Evolutionary conservation across 306 rosid species (phyloP), one percentile per base, ranked within the genome.

Genomic region (Macrotyloma uniflorum): DNA sequence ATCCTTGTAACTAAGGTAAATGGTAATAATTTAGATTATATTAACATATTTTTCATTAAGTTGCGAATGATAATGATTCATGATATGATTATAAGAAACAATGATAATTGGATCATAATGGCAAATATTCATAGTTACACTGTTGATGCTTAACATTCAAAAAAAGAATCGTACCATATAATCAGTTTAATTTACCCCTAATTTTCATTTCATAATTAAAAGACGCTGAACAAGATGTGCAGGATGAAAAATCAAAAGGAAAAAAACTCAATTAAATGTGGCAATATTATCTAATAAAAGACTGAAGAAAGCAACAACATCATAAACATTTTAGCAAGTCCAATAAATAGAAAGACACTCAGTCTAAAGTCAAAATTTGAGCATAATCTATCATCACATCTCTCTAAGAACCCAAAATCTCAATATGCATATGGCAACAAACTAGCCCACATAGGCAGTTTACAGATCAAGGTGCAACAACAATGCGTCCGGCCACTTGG

Each of bases 401-500:
- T 76, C 75, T 43, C 53, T 58, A 77, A 70, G 15, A 63, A 22
- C 30, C n/a, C 20, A 73, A 55, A 82, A 67, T 43, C 77, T 73
- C 15, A 65, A 72, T 13, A 26, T 40, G 46, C 46, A 22, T 24
- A 57, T 24, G 63, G 35, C n/a, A 23, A 6, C 30, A 20, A 6
- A 13, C 61, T 53, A 53, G 15, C 15, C 4, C 2, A 11, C 35
- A 12, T 4, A 2, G 13, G 59, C 59, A 38, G 46, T 8, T 78
- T 0, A 61, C 9, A 16, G 18, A 83, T 83, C 84, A 83, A 51
- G 81, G 84, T 12, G 87, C 84, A 62, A 75, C 53, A 12, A 68
- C 84, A 10, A 83, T 83, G 1, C 84, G 22, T 51, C 87, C 87
- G 0, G 81, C 83, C 35, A 83, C 87, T 20, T 83, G 87, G 58